phyloP scores from a whole-genome alignment of 192 early-diverging fungal genomes.

The Backusella liffmaniae region DNA sequence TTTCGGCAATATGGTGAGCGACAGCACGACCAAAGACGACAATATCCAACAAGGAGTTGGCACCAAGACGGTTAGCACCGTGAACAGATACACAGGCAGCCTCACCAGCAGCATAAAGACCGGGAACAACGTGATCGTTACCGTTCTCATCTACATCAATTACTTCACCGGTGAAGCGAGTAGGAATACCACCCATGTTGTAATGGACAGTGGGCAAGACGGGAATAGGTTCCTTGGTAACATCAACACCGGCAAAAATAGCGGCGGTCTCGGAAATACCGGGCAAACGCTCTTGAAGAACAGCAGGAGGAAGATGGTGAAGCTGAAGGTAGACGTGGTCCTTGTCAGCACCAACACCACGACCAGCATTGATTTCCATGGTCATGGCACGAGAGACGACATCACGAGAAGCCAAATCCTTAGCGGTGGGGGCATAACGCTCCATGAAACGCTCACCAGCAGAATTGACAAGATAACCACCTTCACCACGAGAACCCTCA shows the following conservation, averaged over 20 bases:
- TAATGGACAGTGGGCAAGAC: slow-evolving; percentile 99
- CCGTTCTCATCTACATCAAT: slow-evolving; percentile 78
- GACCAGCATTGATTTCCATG: slow-evolving; percentile 95
- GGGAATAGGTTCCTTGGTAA: slow-evolving; percentile 99
- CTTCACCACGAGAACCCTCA: slow-evolving; percentile 93
- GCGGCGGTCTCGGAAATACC: slow-evolving; percentile 99
- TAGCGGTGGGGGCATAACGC: slow-evolving; percentile 97
- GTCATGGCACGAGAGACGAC: slow-evolving; percentile 98
- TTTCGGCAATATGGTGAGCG: slow-evolving; percentile 92
- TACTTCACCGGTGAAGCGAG: slow-evolving; percentile 95
- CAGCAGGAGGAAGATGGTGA: slow-evolving; percentile 89
- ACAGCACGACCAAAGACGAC: slow-evolving; percentile 98
- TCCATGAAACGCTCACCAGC: slow-evolving; percentile 99
- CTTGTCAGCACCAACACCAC: slow-evolving; percentile 93
- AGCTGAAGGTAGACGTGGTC: slow-evolving; percentile 98
- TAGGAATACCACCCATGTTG: slow-evolving; percentile 99
- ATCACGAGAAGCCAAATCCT: slow-evolving; percentile 96
- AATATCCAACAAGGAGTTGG: slow-evolving; percentile 97
- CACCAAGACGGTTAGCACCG: slow-evolving; percentile 97
- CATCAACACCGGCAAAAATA: slow-evolving; percentile 98
- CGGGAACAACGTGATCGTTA: slow-evolving; percentile 89
- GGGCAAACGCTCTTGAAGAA: slow-evolving; percentile 91
- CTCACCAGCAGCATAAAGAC: slow-evolving; percentile 98
- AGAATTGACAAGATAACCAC: slow-evolving; percentile 94
- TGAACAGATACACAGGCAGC: slow-evolving; percentile 98